Percentiles rank a stretch among this genome's conserved stretches.
Conservation (phyloP, 129 eudicot species). For the Pulicaria dysenterica region DNA sequence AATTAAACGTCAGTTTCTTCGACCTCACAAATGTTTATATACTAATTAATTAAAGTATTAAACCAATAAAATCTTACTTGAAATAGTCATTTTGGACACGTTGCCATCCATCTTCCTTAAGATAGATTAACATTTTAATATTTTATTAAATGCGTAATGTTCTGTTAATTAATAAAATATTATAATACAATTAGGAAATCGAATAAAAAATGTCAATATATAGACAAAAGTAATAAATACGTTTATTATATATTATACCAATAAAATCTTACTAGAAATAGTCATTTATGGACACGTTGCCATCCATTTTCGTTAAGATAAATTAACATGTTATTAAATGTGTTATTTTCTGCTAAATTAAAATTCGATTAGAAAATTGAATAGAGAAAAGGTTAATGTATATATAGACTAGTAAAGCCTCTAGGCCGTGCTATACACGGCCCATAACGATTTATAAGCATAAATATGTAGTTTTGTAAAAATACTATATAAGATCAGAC, state of each 20-base stretch:
- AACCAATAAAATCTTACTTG: background rate
- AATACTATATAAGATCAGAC: too few species aligned
- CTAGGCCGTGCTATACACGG: too few species aligned
- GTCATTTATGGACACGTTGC: slow-evolving; percentile 27
- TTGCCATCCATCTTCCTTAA: background rate
- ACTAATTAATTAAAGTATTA: too few species aligned
- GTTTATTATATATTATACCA: background rate
- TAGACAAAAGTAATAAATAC: too few species aligned
- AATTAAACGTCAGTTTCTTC: slow-evolving; percentile 15
- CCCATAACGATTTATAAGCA: too few species aligned
- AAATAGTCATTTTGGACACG: slow-evolving; percentile 25
- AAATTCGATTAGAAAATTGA: background rate
- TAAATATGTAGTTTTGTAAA: too few species aligned
- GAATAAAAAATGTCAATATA: too few species aligned
- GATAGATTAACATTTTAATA: background rate
- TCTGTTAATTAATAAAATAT: background rate
- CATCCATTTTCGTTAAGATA: background rate
- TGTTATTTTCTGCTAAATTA: background rate
- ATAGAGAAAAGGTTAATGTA: too few species aligned
- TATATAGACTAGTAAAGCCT: too few species aligned
- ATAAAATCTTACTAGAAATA: slow-evolving; percentile 6
- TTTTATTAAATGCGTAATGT: slow-evolving; percentile 9
- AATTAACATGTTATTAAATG: background rate
- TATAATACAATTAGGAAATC: background rate
- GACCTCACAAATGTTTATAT: slow-evolving; percentile 23